Evolutionary conservation across 306 rosid species (phyloP).

Genomic region (Mimosa pudica): DNA sequence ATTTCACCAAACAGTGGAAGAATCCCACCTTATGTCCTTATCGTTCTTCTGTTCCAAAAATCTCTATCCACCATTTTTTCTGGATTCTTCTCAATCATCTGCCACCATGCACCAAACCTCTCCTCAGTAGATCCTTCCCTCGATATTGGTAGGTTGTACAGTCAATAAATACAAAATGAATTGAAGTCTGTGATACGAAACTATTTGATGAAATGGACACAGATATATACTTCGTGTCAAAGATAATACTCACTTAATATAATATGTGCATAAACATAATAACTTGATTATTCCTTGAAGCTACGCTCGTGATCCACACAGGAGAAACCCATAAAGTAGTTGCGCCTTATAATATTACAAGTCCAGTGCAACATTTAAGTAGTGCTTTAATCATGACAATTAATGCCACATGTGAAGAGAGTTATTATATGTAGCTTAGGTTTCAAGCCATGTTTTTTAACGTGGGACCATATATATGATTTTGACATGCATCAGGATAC

Average conservation of each 20-base stretch:
- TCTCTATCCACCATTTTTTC: not conserved
- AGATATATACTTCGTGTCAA: not conserved
- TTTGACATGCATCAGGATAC: conserved; percentile 67
- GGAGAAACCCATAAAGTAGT: not conserved
- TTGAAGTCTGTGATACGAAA: not conserved
- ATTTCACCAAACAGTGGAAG: not conserved
- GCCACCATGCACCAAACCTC: not conserved
- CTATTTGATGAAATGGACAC: not conserved
- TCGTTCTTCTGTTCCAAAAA: not conserved
- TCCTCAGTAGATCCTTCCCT: not conserved
- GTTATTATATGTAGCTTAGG: not conserved
- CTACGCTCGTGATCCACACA: not conserved
- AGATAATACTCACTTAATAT: not conserved
- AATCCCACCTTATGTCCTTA: not conserved
- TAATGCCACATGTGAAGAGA: not conserved
- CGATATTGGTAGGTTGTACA: not conserved
- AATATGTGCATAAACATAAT: not conserved
- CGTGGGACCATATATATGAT: not conserved
- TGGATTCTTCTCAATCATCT: conserved; percentile 11
- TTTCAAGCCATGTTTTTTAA: conserved; percentile 1
- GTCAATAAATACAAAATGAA: not conserved
- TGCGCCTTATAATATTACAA: not conserved
- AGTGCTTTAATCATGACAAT: not conserved
- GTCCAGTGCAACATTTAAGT: not conserved
- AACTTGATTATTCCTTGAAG: not conserved